Conservation (phyloP, 179 eudicot genomes). For the Camellia oleifera region DNA sequence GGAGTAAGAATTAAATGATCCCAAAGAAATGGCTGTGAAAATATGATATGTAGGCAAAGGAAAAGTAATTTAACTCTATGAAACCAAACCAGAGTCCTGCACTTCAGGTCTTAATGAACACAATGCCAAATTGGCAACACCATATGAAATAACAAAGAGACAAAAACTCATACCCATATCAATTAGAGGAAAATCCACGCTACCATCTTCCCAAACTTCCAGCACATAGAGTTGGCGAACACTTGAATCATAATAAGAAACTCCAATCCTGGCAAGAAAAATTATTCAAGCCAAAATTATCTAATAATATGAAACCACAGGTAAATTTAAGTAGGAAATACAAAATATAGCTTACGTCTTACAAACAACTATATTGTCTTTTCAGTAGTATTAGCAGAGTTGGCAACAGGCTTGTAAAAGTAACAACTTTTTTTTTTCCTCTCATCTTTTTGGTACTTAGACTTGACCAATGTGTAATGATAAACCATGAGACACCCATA, state of each 20-base stretch:
- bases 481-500: background rate
- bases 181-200: constrained; percentile 63
- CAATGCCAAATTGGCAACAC: background rate
- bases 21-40: constrained; percentile 12
- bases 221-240: constrained; percentile 77
- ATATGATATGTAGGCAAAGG: background rate
- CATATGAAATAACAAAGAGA: background rate
- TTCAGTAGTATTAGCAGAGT: background rate
- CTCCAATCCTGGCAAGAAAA: constrained; percentile 62
- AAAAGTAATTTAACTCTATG: background rate
- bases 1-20: background rate
- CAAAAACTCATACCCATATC: constrained; percentile 61
- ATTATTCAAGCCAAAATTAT: background rate
- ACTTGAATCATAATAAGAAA: constrained; percentile 80
- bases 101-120: background rate
- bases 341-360: background rate
- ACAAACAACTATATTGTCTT: background rate
- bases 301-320: background rate
- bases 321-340: background rate
- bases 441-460: background rate
- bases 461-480: background rate
- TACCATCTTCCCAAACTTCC: constrained; percentile 90
- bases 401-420: background rate
- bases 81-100: too few relatives aligned
- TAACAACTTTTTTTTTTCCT: background rate